Base-by-base conservation (phyloP, 371 early-diverging fungal species). In the Syncephalis plumigaleata region DNA sequence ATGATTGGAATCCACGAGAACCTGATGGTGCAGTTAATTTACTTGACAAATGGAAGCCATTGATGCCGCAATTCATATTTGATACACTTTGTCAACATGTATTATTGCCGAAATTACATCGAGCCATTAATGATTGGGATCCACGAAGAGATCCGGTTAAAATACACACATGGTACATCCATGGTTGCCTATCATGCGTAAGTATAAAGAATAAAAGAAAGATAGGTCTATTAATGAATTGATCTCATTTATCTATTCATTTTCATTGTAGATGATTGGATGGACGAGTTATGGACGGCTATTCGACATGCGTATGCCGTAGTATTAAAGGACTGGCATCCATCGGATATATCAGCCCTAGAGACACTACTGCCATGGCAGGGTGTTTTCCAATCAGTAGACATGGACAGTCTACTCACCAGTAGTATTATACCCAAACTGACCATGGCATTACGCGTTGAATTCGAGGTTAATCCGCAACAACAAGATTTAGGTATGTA, bases 91-190 rank as follows among this genome's bases (percentile, higher is more conserved):
- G 83, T 38, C 63, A 77, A 21, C 87, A 87, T 50, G 67, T 87
- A 15, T 56, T 87, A 9, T 44, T 87, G 46, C 90, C 90, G 2
- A 85, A 86, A 50, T 65, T 89, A 2, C 47, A 51, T 8, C 58
- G 64, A 20, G 78, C 70, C 7, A 67, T 89, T 5, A 68, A 76
- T 0, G 59, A 65, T 9, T 85, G 82, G 84, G 70, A 73, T 42
- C 84, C 84, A 2, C 67, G 68, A n/a, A 55, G 58, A n/a, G 77
- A 80, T 46, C 57, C 64, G 0, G 67, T 68, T n/a, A 69, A 73
- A 68, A 61, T 83, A 1, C 84, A 86, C 51, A 68, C 68, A 0
- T 87, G 84, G 84, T 86, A n/a, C 82, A 80, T 55, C 87, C 87
- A 0, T 89, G 90, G 90, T 61, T 87, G 13, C 80, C 84, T 7